These are phyloP conservation scores for Apiospora sp. DNA, from an alignment of 2,329 filamentous ascomycete genomes.

Conservation along the genomic window DNA sequence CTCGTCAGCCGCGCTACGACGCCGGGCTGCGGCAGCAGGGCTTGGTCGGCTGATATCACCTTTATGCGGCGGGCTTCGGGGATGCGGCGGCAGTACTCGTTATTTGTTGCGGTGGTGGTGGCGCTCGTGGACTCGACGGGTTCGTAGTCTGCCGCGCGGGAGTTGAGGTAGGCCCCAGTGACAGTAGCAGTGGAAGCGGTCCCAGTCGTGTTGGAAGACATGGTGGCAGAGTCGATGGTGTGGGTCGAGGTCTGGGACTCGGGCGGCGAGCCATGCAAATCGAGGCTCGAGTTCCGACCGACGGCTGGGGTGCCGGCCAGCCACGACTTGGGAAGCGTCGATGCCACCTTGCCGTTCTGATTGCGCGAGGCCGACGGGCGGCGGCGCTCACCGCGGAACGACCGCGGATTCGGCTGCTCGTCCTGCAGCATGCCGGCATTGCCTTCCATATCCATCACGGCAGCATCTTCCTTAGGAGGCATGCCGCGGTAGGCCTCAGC, in stretches of 20 bases:
- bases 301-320: conserved; percentile 21
- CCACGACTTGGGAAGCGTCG: conserved; percentile 44
- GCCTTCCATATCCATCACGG: conserved; percentile 62
- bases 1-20: conserved; percentile 69
- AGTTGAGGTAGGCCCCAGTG: conserved; percentile 42
- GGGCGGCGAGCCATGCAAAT: conserved; percentile 50
- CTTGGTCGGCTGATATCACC: conserved; percentile 74
- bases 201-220: conserved; percentile 50
- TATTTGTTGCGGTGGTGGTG: conserved; percentile 44
- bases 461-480: conserved; percentile 69
- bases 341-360: conserved; percentile 26
- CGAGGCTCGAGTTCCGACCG: conserved; percentile 33
- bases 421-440: conserved; percentile 47
- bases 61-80: conserved; percentile 71
- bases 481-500: conserved; percentile 75
- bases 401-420: conserved; percentile 28
- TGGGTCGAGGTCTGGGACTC: conserved; percentile 60
- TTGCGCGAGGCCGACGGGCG: conserved; percentile 28
- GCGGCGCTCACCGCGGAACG: conserved; percentile 24
- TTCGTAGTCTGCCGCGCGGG: conserved; percentile 11
- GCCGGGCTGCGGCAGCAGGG: conserved; percentile 73
- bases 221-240: conserved; percentile 65
- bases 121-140: conserved; percentile 30
- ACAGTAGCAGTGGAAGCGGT: conserved; percentile 56
- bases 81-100: conserved; percentile 66